Conservation (phyloP, 768 basidiomycete genomes). For the Pleurotus sapidus region DNA sequence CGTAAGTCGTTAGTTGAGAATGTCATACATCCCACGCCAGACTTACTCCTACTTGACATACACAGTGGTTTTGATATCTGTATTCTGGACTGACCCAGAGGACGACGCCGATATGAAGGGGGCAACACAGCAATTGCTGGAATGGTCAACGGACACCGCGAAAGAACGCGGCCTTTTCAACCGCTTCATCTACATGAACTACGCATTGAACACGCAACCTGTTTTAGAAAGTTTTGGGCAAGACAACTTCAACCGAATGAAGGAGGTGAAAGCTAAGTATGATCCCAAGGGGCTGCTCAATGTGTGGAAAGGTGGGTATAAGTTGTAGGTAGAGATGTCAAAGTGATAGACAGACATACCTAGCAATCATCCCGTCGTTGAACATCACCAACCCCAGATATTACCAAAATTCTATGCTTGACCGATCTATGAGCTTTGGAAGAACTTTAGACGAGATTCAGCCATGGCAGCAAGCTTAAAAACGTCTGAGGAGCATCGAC, state of each 20-base stretch:
- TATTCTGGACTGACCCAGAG: conserved; percentile 9
- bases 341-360: no score
- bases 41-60: not conserved
- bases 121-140: not conserved
- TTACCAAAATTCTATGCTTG: no score
- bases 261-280: not conserved
- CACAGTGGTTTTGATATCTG: not conserved
- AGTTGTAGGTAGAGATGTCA: not conserved
- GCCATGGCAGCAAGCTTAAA: no score
- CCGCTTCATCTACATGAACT: conserved; percentile 11
- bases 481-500: no score
- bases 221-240: not conserved
- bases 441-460: no score
- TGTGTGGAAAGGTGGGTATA: not conserved
- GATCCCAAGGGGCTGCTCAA: not conserved
- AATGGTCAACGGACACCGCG: conserved; percentile 4
- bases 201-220: not conserved
- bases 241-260: not conserved
- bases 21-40: no score
- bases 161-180: conserved; percentile 4
- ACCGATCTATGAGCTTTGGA: no score
- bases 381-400: no score
- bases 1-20: conserved; percentile 2
- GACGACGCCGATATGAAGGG: conserved; percentile 7
- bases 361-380: no score